Evolutionary conservation across 768 basidiomycete species (phyloP), one percentile per base, ranked within the genome.

Genomic region (Pulveroboletus sp.): DNA sequence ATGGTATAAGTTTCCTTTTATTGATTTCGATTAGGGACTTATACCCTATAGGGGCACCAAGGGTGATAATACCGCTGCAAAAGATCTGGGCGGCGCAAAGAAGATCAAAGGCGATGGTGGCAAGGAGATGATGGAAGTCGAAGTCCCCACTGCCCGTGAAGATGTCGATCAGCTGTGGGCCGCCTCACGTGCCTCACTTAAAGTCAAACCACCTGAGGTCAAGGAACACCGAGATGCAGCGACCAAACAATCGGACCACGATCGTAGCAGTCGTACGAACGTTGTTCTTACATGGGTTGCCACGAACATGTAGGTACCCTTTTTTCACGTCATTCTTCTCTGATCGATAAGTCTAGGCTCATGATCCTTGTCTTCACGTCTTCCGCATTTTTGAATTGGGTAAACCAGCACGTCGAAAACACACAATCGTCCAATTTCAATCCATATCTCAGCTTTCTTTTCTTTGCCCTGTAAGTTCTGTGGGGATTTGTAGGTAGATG

Each of bases 11-110:
- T 10, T 40, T 17, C 35, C 26, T 18, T 39, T 24, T 37, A 26
- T 40, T 35, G 8, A 18, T 30, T 40, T 14, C 39, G 14, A 21
- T 5, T 35, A 15, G 27, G 15, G 3, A 14, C 50, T 63, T 24
- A 63, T n/a, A 15, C 8, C 40, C 24, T 46, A 12, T 44, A 79
- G 79, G 92, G 93, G 93, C 52, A 94, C 93, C 27, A 92, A 94
- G 63, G 92, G 93, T 54, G 90, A 93, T 71, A 93, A 93, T 58
- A 87, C 88, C 36, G 73, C 90, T 10, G 72, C 83, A 12, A 93
- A 94, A 69, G 92, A 95, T 64, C 78, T 95, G 10, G 93, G 93
- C 49, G 83, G 86, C 9, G 93, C 91, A 1, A 93, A 93, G 76
- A 93, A 93, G 68, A 76, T 91, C 52, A 86, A 89, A 71, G 82